Percentiles rank a stretch among this genome's conserved stretches.
phyloP scores from a whole-genome alignment of 768 basidiomycete species.

The Lentinula edodes region DNA sequence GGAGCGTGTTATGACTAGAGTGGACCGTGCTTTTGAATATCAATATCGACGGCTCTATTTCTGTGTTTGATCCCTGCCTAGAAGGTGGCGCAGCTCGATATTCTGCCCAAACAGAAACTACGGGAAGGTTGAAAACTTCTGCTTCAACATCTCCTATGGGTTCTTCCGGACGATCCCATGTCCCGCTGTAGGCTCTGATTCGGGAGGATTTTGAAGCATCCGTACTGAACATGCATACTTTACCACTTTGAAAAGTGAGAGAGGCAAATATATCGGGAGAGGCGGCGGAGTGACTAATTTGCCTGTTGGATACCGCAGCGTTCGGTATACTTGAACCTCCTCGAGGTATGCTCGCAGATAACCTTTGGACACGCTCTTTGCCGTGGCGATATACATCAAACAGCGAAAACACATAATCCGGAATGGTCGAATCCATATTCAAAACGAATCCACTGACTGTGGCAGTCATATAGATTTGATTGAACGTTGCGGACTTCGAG shows the following conservation, averaged over 20 bases:
- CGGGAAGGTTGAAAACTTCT: constrained; percentile 70
- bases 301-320: constrained; percentile 14
- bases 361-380: constrained; percentile 65
- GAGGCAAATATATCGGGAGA: constrained; percentile 43
- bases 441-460: constrained; percentile 81
- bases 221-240: constrained; percentile 66
- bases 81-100: constrained; percentile 58
- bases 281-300: constrained; percentile 15
- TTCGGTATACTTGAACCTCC: constrained; percentile 20
- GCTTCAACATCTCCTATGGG: constrained; percentile 46
- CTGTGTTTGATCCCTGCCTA: constrained; percentile 24
- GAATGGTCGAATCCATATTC: constrained; percentile 77
- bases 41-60: constrained; percentile 51
- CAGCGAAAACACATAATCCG: constrained; percentile 74
- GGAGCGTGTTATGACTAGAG: constrained; percentile 79
- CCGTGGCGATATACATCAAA: constrained; percentile 83
- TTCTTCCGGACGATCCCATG: constrained; percentile 45
- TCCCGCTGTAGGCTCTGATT: constrained; percentile 27
- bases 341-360: constrained; percentile 53
- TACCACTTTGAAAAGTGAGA: constrained; percentile 79
- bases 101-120: constrained; percentile 78
- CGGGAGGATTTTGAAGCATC: constrained; percentile 34
- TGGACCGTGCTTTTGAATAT: constrained; percentile 87
- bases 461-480: constrained; percentile 57
- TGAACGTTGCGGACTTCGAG: constrained; percentile 38